Conservation (phyloP, 169 alveolate genomes). For the Eimeria falciformis region DNA sequence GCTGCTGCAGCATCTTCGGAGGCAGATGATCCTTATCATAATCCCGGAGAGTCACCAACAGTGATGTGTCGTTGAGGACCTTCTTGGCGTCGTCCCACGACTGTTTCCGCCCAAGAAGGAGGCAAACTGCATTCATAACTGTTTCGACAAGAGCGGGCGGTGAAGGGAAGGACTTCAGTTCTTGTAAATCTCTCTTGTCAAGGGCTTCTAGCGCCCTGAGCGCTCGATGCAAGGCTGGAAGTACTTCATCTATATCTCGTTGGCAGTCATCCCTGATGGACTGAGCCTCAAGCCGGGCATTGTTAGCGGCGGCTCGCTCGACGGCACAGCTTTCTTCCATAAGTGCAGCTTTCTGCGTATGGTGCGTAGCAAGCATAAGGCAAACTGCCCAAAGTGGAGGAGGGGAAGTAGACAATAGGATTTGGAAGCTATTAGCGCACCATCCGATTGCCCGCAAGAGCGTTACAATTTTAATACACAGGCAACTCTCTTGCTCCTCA, state of each 20-base stretch:
- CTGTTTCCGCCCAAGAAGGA: constrained; percentile 90
- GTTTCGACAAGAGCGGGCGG: constrained; percentile 92
- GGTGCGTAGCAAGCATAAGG: not conserved
- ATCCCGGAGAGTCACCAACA: constrained; percentile 85
- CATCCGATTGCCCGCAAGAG: not conserved
- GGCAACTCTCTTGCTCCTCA: no score
- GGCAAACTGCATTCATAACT: constrained; percentile 92
- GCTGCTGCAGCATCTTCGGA: constrained; percentile 84
- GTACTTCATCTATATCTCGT: constrained; percentile 90
- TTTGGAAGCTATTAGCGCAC: not conserved
- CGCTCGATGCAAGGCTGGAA: constrained; percentile 93
- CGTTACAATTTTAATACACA: not conserved
- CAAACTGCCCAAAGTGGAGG: no score
- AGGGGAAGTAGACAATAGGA: no score
- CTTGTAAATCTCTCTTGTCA: constrained; percentile 91
- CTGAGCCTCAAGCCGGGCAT: constrained; percentile 59
- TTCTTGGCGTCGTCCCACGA: constrained; percentile 93
- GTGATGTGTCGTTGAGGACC: constrained; percentile 89
- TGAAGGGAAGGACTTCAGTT: constrained; percentile 91
- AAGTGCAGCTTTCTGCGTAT: constrained; percentile 71
- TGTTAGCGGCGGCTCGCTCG: constrained; percentile 67
- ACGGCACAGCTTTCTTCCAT: constrained; percentile 75
- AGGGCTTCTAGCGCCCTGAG: constrained; percentile 92
- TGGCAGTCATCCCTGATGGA: constrained; percentile 78
- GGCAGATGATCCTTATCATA: constrained; percentile 90